Base-by-base conservation (phyloP, 192 early-diverging fungal genomes). In the Coemansia sp. region DNA sequence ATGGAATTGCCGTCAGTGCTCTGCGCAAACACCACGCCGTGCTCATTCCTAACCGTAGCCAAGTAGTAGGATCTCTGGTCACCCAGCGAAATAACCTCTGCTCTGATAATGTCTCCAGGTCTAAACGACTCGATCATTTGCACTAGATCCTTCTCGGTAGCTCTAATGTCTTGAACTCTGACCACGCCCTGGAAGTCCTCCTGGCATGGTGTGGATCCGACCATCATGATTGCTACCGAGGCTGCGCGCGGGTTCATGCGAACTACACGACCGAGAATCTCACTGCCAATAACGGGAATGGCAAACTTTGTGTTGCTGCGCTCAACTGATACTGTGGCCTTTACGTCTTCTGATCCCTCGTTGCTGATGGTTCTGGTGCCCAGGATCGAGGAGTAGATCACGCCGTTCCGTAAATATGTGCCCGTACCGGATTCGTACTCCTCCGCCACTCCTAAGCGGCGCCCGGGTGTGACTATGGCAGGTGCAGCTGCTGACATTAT, bases 151-250 rank as follows among this genome's bases (percentile, higher is more conserved):
- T 90, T 92, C 62, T 99, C 95, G 0, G 96, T 95, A 16, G 93
- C 93, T 16, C 97, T 77, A 3, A 99, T 91, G 75, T 98, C 95
- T 79, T 97, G 95, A n/a, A 88, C 84, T 69, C 93, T 83, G 31
- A 99, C 93, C 36, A 91, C 85, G 43, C 96, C 97, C 72, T 89
- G 87, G 60, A 96, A 99, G 69, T 93, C 93, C 66, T 95, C 93
- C 60, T 84, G 84, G 69, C 88, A 90, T 0, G 94, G 92, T 10
- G 79, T 79, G 10, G 86, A 80, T 10, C 87, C 92, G 2, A 98
- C 95, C 43, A 97, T 90, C 88, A 96, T 91, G 56, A 99, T 98
- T 33, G 85, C 87, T 26, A 99, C 87, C 5, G 90, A 87, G 1
- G 97, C 97, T 18, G 89, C 86, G 6, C 86, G 88, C 24, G 93